Base-by-base conservation (phyloP, 345 rosid genomes). In the Populus pruinosa region DNA sequence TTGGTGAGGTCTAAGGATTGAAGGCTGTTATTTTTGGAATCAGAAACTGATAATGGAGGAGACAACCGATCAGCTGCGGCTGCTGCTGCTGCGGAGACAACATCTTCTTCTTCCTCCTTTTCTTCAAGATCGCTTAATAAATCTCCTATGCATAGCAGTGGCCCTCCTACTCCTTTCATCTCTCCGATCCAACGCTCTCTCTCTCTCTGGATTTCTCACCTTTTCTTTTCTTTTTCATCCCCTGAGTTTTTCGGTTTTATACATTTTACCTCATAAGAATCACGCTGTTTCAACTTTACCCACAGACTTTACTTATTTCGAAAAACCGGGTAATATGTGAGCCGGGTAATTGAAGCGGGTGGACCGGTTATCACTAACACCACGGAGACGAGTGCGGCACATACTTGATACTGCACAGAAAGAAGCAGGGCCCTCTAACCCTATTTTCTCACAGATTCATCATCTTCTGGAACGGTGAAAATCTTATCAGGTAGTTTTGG, bases 111-210 rank as follows among this genome's bases (percentile, higher is more conserved):
- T 27, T 85, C 78, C 29, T 85, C 78, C 29, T 85, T 88, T 50
- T 85, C 92, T 35, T 76, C 92, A 4, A 94, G 89, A 70, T 94
- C 97, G 85, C 88, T 86, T 38, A 94, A 87, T 81, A 92, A 88
- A 89, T 94, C 97, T 18, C 93, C 95, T 18, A 94, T 89, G 78
- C 89, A 87, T 2, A 94, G 85, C 78, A 92, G 81, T 33, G 98
- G 98, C 25, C 97, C 98, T 82, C 98, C 94, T 2, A 89, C 79
- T 43, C 96, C 98, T 84, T 88, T 89, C 97, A 89, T 94, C 79
- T 64, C 67, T 43, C 23, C 13, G 53, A 47, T 47, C 53, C 53
- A 4, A 47, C 53, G 5, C 53, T 4, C 50, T 47, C 59, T 71
- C 67, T 61, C 21, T 11, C 63, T 53, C 56, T 12, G 47, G 13